Evolutionary conservation across 2,329 filamentous ascomycete genomes (phyloP), one percentile per base, ranked within the genome.

Genomic region (Diaporthe aspalathi): DNA sequence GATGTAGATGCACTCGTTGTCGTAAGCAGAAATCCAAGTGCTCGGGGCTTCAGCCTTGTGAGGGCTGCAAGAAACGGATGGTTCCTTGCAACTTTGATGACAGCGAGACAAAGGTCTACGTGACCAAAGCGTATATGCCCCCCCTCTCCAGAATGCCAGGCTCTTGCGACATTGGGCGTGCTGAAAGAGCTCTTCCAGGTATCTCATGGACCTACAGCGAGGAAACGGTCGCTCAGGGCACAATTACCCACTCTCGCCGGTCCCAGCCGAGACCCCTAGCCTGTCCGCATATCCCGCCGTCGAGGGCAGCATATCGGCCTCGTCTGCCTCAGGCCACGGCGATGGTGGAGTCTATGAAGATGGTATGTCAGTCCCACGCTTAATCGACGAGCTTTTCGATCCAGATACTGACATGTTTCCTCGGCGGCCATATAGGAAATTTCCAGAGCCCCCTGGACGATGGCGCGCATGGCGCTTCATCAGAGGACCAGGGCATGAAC

Each of bases 21-120:
- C 82, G 84, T 32, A 79, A 80, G 65, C 83, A 84, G 67, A 85
- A 85, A 74, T 84, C 84, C 73, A 83, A 82, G 74, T 85, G 83
- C 74, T 81, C 82, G 24, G 83, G 83, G 16, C 75, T 77, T 7
- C 78, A 80, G 70, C 83, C 83, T 17, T 85, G 83, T 75, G 80
- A 82, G 57, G 79, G 79, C n/a, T 86, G 84, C 74, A 80, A 76
- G 52, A 84, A 83, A 72, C 79, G 83, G 27, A 82, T 81, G n/a
- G 75, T 83, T 22, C 72, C 77, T 1, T 85, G 84, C 68, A 77
- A 78, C 7, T 85, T 85, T 65, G 82, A 85, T 70, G 82, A 85
- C 49, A 79, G 80, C n/a, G 82, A 85, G 47, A 83, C 86, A 63
- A 86, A 86, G 73, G 79, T 87, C 17, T 75, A 87, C 5, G 84